phyloP scores from a whole-genome alignment of 257 asterid species.

The Ocimum tenuiflorum region DNA sequence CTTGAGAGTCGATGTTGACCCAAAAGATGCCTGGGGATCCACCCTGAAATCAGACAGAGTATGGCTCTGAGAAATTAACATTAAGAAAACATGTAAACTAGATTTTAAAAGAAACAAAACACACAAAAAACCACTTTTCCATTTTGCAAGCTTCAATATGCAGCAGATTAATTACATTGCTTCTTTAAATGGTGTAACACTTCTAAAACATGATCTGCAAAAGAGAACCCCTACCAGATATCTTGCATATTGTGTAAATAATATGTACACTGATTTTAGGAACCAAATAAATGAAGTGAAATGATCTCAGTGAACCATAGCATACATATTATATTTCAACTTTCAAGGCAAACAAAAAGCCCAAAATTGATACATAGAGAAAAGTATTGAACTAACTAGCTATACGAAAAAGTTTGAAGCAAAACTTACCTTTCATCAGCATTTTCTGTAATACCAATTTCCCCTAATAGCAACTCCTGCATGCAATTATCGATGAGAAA shows the following conservation, averaged over 20 bases:
- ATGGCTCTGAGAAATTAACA: constrained; percentile 9
- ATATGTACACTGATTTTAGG: not conserved
- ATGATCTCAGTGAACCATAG: not conserved
- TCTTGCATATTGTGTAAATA: not conserved
- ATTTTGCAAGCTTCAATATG: too few species aligned
- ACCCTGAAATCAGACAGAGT: constrained; percentile 42
- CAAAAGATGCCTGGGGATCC: constrained; percentile 58
- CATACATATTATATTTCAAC: not conserved
- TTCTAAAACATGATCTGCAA: too few species aligned
- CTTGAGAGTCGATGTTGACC: constrained; percentile 45
- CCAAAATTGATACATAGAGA: not conserved
- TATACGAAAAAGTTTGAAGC: not conserved
- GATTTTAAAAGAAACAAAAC: not conserved
- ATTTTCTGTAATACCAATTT: constrained; percentile 42
- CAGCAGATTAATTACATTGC: not conserved
- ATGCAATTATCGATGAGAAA: constrained; percentile 22
- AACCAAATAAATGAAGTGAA: constrained; percentile 11
- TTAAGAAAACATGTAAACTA: not conserved
- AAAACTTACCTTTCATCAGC: constrained; percentile 51
- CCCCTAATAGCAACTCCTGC: constrained; percentile 71
- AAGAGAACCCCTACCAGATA: not conserved
- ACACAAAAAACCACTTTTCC: too few species aligned
- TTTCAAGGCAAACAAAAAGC: not conserved
- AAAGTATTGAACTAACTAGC: not conserved
- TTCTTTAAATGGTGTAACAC: not conserved